phyloP scores from a whole-genome alignment of 78 protist genomes.

The Dictyostelium capitatum region DNA sequence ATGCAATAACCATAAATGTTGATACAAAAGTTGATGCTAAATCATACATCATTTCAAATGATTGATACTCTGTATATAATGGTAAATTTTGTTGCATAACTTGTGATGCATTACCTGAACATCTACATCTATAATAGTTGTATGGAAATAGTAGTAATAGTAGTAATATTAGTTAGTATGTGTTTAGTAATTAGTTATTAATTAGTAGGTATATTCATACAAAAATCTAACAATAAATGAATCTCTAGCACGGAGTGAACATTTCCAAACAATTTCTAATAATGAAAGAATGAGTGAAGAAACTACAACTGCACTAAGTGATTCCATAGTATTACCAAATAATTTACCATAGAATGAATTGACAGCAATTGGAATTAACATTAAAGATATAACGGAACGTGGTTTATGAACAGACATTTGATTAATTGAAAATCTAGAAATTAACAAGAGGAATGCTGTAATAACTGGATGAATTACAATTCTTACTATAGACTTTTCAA shows the following conservation, averaged over 20 bases:
- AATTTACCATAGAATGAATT: constrained; percentile 49
- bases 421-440: constrained; percentile 1
- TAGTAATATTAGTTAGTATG: no score
- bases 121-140: constrained; percentile 40
- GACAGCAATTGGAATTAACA: constrained; percentile 15
- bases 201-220: not conserved
- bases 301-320: constrained; percentile 12
- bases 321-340: constrained; percentile 46
- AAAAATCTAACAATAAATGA: constrained; percentile 45
- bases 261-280: constrained; percentile 45
- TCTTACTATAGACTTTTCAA: constrained; percentile 1
- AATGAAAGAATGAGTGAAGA: constrained; percentile 23
- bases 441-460: constrained; percentile 28
- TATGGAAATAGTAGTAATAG: no score
- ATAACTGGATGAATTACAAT: constrained; percentile 46
- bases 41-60: constrained; percentile 49
- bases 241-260: constrained; percentile 52
- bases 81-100: constrained; percentile 46
- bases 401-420: not conserved
- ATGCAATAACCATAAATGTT: constrained; percentile 31
- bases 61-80: constrained; percentile 49
- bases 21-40: constrained; percentile 23
- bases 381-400: not conserved
- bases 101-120: constrained; percentile 26
- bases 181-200: not conserved